Base-by-base conservation (phyloP, 2,329 filamentous ascomycete species). In the Penicillium nordicum region DNA sequence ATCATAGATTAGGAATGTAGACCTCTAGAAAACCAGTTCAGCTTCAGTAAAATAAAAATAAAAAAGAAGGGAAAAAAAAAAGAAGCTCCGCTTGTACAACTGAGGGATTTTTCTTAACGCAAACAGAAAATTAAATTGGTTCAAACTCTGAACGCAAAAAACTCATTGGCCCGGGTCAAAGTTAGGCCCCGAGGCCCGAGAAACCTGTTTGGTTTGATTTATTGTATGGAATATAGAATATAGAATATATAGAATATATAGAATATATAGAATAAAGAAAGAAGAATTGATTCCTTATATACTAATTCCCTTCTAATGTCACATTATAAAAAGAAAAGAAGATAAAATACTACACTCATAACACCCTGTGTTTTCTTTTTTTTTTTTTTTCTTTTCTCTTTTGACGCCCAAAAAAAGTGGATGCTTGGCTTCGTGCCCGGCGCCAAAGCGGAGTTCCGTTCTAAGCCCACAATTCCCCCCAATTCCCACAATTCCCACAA, bases 141-240 rank as follows among this genome's bases (percentile, higher is more conserved):
- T 46, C 30, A 23, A 44, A 46, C 30, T 46, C 30, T 34, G 30
- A 38, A 40, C 50, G 27, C 38, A 53, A 40, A 14, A 53, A 25
- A 40, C 23, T 38, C 32, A 34, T 43, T 32, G n/a, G 32, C 14
- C 58, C 63, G 62, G 63, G 59, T 60, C 49, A 34, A 57, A 62
- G 21, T 65, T 46, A 58, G 47, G 54, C 57, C 56, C 63, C 62
- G 62, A 64, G 36, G 23, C 45, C 60, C 61, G 57, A 62, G 32
- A 43, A 42, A 21, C n/a, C 25, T 23, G 18, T 34, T 46, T 46
- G 30, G 9, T 16, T 34, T 12, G 12, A 25, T 52, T 45, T 18
- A 18, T 18, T 18, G 18, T 18, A 18, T 18, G 18, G 18, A 18
- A 18, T 18, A 18, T 18, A 18, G 18, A 18, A 18, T 18, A n/a